Evolutionary conservation across 148 eudicot genomes (phyloP), one percentile per base, ranked within the genome.

Genomic region (Rheum nobile): DNA sequence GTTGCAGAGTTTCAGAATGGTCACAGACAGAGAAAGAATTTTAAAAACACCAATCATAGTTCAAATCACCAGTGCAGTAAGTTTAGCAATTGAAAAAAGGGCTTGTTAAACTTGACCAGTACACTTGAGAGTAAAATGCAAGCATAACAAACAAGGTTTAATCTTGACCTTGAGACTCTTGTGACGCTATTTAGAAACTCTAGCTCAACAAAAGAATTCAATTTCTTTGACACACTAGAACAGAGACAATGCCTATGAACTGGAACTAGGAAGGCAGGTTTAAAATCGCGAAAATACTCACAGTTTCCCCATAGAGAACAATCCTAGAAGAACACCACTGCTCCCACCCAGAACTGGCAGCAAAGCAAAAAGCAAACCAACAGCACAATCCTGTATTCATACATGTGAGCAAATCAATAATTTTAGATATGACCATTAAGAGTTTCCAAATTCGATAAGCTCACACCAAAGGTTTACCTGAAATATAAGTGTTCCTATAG

Each of bases 261-360:
- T 32, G 70, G 41, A 32, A 31, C 32, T 31, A 65, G 70, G 22
- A 65, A 65, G 41, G 38, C 4, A 32, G 21, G 70, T 31, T 65
- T 21, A 32, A 16, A 34, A 65, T 65, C 38, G 21, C 32, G 39
- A 65, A 65, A 65, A 75, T 73, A 84, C 92, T 85, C 84, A 96
- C 99, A 89, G 75, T 87, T 84, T 90, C 69, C 96, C 97, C 96
- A 96, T 92, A 67, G 96, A 96, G 71, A 84, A 44, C 52, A 96
- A 78, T 79, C 99, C 99, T 75, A 82, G 88, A 54, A 92, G 78
- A 81, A 92, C 72, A 67, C 97, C 99, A 75, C 92, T 83, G 69
- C 84, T 90, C 72, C 99, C 99, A 72, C 99, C 99, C 82, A 96
- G 79, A 79, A 96, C 91, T 48, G 99, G 99, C 69, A 96, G 94